Conservation (phyloP, 257 asterid genomes). For the Gentiana straminea region DNA sequence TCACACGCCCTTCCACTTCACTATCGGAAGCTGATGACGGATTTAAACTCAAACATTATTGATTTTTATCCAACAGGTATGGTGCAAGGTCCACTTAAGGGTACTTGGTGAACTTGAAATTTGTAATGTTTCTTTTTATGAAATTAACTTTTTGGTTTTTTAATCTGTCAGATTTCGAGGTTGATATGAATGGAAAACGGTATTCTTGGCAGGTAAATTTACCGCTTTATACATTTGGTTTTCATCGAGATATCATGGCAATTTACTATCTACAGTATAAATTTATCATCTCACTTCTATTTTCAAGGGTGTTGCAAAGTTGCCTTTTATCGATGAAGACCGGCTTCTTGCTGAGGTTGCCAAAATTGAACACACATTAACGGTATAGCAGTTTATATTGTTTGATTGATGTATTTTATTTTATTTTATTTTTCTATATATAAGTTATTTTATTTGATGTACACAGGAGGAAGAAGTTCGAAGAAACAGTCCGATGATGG, state of each 20-base stretch:
- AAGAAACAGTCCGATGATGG: conserved; percentile 66
- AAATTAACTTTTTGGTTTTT: not conserved
- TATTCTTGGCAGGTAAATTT: conserved; percentile 30
- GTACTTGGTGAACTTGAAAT: not conserved
- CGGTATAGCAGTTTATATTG: conserved; percentile 19
- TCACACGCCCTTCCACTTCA: conserved; percentile 85
- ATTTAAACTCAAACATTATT: conserved; percentile 79
- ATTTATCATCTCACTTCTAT: too few species aligned
- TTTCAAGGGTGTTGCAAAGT: conserved; percentile 37
- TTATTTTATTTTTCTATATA: too few species aligned
- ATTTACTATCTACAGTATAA: not conserved
- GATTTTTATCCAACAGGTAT: conserved; percentile 93
- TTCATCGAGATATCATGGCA: not conserved
- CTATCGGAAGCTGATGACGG: conserved; percentile 84
- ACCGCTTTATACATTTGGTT: not conserved
- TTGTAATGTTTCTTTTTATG: not conserved
- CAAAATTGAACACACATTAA: conserved; percentile 43
- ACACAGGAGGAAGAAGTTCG: conserved; percentile 53
- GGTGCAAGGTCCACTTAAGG: conserved; percentile 1
- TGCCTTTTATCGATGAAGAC: conserved; percentile 51
- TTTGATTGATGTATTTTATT: too few species aligned
- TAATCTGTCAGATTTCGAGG: conserved; percentile 38
- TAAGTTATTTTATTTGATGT: too few species aligned
- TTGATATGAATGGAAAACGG: conserved; percentile 50
- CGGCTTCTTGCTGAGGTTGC: conserved; percentile 51